These are phyloP conservation scores for Ganoderma lingzhi DNA, from an alignment of 1,284 basidiomycete genomes.

Conservation along the genomic window DNA sequence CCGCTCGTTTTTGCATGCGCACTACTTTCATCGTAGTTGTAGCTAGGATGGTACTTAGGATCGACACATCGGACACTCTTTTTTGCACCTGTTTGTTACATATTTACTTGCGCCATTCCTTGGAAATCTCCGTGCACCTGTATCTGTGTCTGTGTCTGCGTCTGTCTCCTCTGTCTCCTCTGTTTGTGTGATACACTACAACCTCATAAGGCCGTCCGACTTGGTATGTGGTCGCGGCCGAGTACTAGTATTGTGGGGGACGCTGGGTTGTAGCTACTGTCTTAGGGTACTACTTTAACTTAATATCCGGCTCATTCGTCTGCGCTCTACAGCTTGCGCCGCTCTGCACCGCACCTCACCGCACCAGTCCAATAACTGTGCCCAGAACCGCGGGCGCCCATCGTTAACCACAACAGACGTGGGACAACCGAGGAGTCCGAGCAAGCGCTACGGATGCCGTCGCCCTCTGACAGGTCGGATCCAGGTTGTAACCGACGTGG, in stretches of 20 bases:
- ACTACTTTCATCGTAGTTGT: constrained; percentile 3
- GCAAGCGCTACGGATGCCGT: not conserved
- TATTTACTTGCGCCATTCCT: constrained; percentile 21
- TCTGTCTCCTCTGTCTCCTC: not conserved
- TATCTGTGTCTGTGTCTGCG: not conserved
- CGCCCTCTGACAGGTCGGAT: constrained; percentile 3
- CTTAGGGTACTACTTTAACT: constrained; percentile 30
- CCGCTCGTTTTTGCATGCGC: constrained; percentile 21
- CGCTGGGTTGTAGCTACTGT: constrained; percentile 25
- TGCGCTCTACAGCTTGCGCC: not conserved
- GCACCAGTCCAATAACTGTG: not conserved
- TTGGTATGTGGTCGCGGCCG: not conserved
- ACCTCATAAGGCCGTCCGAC: not conserved
- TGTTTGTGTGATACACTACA: constrained; percentile 6
- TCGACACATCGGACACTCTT: constrained; percentile 20
- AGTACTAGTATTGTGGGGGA: constrained; percentile 7
- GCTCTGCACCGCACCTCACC: not conserved
- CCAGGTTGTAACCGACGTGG: not conserved
- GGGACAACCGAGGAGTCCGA: not conserved
- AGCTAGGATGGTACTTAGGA: constrained; percentile 22
- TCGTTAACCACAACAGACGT: not conserved
- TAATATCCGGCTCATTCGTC: constrained; percentile 11
- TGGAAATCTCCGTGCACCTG: constrained; percentile 1
- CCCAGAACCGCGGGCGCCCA: not conserved
- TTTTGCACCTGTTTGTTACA: constrained; percentile 15